phyloP scores from a whole-genome alignment of 768 basidiomycete genomes.

The Tephrocybe sp. region DNA sequence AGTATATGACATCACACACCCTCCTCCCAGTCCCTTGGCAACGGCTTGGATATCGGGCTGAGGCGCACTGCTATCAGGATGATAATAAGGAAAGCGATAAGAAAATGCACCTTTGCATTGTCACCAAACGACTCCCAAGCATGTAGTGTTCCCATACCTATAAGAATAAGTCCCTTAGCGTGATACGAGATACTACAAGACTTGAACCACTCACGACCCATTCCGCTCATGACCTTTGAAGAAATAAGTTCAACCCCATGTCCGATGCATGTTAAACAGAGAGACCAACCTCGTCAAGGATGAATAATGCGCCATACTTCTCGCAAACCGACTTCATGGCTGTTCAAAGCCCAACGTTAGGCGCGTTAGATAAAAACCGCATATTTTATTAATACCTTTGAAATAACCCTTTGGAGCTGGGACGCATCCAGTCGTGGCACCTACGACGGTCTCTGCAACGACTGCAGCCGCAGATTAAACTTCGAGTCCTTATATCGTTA shows the following conservation, averaged over 20 bases:
- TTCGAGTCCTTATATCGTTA: neutral
- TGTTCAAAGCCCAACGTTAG: neutral
- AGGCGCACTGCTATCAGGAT: neutral
- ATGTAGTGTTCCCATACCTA: conserved; percentile 86
- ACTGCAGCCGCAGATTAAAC: conserved; percentile 39
- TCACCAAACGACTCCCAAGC: conserved; percentile 86
- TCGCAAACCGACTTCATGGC: conserved; percentile 84
- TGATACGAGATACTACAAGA: no score
- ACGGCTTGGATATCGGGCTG: conserved; percentile 86
- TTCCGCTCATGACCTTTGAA: conserved; percentile 76
- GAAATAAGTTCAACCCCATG: no score
- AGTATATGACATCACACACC: conserved; percentile 42
- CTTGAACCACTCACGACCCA: conserved; percentile 69
- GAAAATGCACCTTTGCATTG: conserved; percentile 46
- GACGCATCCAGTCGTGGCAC: conserved; percentile 78
- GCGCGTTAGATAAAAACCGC: neutral
- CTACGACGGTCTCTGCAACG: conserved; percentile 84
- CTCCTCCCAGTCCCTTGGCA: conserved; percentile 89
- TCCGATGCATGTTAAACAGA: no score
- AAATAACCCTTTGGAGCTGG: conserved; percentile 84
- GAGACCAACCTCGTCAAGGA: conserved; percentile 73
- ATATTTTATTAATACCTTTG: conserved; percentile 33
- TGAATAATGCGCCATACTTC: conserved; percentile 75
- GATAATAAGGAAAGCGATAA: neutral
- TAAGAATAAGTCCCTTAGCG: neutral